Percentiles rank a stretch among this genome's conserved stretches.
phyloP scores from a whole-genome alignment of 345 rosid genomes.

The Pistacia integerrima region DNA sequence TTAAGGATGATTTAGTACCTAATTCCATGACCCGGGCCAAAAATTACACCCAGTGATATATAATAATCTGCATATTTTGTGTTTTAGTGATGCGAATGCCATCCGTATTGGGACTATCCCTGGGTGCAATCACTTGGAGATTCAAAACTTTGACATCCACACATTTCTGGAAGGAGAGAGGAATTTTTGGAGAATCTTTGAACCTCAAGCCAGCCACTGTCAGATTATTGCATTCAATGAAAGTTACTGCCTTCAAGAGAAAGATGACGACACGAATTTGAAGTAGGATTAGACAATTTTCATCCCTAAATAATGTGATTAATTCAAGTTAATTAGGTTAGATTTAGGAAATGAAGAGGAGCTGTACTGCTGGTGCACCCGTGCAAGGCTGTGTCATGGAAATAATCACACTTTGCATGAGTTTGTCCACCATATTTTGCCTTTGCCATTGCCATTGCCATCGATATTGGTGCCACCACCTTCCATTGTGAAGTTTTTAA shows the following conservation, averaged over 20 bases:
- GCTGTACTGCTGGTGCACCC: constrained; percentile 81
- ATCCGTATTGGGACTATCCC: constrained; percentile 84
- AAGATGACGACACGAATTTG: neutral
- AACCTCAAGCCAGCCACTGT: constrained; percentile 59
- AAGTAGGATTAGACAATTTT: neutral
- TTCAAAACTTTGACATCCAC: constrained; percentile 53
- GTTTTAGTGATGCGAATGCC: constrained; percentile 80
- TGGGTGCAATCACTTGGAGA: constrained; percentile 63
- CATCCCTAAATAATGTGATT: neutral
- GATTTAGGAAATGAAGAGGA: neutral
- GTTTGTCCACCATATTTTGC: constrained; percentile 68
- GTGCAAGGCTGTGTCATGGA: constrained; percentile 61
- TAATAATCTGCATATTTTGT: constrained; percentile 61
- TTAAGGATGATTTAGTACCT: constrained; percentile 46
- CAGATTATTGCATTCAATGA: constrained; percentile 58
- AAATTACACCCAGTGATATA: constrained; percentile 76
- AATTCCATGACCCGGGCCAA: constrained; percentile 98
- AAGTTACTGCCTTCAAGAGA: constrained; percentile 68
- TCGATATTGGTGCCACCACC: constrained; percentile 78
- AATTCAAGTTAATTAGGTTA: neutral
- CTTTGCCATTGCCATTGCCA: constrained; percentile 77
- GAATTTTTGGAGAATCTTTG: constrained; percentile 81
- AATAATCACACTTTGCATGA: constrained; percentile 65
- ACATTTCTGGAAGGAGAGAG: constrained; percentile 57
- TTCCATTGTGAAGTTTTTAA: constrained; percentile 55